Percentiles rank a stretch among this genome's conserved stretches.
Evolutionary conservation across 495 filamentous ascomycete genomes (phyloP).

Genomic region (Neohortaea acidophila): DNA sequence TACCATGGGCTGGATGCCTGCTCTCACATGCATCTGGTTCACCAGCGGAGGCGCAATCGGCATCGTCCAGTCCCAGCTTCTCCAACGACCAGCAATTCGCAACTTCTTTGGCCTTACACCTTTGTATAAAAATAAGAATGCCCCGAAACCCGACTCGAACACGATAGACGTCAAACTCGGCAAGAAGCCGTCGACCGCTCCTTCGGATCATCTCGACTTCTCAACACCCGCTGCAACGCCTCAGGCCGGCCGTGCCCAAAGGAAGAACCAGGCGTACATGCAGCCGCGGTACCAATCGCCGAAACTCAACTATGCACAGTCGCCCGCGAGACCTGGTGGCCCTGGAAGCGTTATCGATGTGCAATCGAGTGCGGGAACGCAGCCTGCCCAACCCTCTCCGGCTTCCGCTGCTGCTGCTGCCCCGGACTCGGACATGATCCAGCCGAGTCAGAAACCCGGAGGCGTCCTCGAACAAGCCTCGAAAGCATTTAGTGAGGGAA

Average conservation of each 20-base stretch:
- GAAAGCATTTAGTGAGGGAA: too few species aligned
- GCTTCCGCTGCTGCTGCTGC: too few species aligned
- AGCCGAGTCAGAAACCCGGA: background rate
- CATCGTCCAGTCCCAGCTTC: slow-evolving; percentile 39
- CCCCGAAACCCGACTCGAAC: background rate
- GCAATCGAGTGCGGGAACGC: background rate
- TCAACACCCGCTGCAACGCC: too few species aligned
- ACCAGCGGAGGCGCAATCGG: slow-evolving; percentile 39
- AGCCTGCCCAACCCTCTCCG: background rate
- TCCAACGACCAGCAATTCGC: slow-evolving; percentile 38
- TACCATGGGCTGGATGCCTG: slow-evolving; percentile 51
- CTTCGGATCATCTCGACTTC: background rate
- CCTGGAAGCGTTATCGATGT: background rate
- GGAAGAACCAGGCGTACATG: background rate
- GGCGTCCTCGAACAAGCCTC: background rate
- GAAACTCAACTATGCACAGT: background rate
- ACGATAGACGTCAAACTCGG: background rate
- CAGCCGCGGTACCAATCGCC: background rate
- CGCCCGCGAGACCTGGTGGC: background rate
- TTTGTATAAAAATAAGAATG: slow-evolving; percentile 17
- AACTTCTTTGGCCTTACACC: slow-evolving; percentile 38
- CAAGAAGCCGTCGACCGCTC: background rate
- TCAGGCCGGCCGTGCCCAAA: background rate
- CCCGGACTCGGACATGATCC: slow-evolving; percentile 1
- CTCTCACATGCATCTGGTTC: slow-evolving; percentile 61